phyloP scores from a whole-genome alignment of 306 rosid genomes.

The Crotalaria pallida region DNA sequence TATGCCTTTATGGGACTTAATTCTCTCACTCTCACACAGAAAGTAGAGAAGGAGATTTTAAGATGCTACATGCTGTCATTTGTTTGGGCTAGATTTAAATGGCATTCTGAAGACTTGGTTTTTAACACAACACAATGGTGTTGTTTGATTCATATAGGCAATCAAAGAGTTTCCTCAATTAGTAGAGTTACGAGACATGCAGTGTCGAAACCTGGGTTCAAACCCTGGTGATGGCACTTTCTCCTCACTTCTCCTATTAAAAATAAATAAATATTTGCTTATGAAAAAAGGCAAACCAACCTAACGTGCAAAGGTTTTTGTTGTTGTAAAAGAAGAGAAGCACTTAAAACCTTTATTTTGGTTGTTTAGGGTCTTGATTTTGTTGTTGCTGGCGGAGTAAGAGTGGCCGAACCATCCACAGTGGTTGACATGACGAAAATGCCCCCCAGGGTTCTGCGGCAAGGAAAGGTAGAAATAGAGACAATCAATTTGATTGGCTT shows the following conservation, averaged over 20 bases:
- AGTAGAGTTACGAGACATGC: too few species aligned
- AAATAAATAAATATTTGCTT: too few species aligned
- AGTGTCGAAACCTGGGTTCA: too few species aligned
- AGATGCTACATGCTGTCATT: neutral
- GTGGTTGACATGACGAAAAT: constrained; percentile 80
- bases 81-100: neutral
- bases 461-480: constrained; percentile 86
- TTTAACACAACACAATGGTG: neutral
- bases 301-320: too few species aligned
- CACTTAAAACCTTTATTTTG: constrained; percentile 1
- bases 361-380: constrained; percentile 86
- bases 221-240: too few species aligned
- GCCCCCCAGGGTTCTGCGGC: constrained; percentile 74
- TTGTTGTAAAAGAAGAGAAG: neutral
- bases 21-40: neutral
- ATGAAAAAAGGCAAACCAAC: neutral
- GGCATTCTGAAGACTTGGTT: neutral
- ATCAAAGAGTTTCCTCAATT: too few species aligned
- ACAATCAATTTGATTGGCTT: neutral
- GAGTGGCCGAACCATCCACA: constrained; percentile 92
- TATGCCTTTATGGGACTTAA: neutral
- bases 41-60: neutral
- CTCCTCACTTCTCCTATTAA: too few species aligned
- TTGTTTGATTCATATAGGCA: neutral
- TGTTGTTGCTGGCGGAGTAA: constrained; percentile 80